These are phyloP conservation scores for Diddensiella transvaalensis DNA, from an alignment of 805 yeast species.

Conservation along the genomic window DNA sequence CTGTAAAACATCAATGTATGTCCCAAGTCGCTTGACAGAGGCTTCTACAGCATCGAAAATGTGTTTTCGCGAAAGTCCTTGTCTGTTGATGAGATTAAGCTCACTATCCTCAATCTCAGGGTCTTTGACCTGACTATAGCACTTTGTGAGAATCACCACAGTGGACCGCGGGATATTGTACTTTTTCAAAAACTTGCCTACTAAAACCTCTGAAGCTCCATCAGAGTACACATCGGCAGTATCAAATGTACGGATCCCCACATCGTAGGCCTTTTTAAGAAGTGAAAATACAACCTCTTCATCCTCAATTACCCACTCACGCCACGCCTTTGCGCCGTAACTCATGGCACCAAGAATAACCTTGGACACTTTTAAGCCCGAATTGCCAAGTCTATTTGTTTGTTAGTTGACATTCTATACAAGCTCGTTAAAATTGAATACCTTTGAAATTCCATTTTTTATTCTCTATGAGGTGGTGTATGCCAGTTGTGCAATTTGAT, in stretches of 20 bases:
- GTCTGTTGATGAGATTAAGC: constrained; percentile 27
- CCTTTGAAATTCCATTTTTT: constrained; percentile 1
- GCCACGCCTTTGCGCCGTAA: constrained; percentile 36
- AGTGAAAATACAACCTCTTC: constrained; percentile 43
- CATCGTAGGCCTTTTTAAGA: constrained; percentile 44
- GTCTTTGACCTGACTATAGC: constrained; percentile 33
- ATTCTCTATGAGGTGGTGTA: too few relatives aligned
- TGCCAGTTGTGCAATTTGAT: too few relatives aligned
- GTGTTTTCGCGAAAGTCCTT: constrained; percentile 45
- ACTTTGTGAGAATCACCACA: constrained; percentile 54
- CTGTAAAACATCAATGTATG: constrained; percentile 51
- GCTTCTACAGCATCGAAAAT: constrained; percentile 44
- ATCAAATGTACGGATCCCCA: constrained; percentile 44
- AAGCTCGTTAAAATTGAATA: too few relatives aligned
- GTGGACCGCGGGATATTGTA: constrained; percentile 51
- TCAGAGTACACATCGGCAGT: constrained; percentile 44
- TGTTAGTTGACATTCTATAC: too few relatives aligned
- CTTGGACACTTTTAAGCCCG: constrained; percentile 38
- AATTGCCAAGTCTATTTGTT: constrained; percentile 33
- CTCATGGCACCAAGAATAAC: constrained; percentile 42
- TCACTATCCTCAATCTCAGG: constrained; percentile 31
- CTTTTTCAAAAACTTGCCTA: constrained; percentile 51
- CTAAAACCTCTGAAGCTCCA: constrained; percentile 44
- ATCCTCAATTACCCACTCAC: constrained; percentile 44
- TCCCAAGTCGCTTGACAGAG: constrained; percentile 43